phyloP scores from a whole-genome alignment of 805 yeast species.

The Starmera pachycereana region DNA sequence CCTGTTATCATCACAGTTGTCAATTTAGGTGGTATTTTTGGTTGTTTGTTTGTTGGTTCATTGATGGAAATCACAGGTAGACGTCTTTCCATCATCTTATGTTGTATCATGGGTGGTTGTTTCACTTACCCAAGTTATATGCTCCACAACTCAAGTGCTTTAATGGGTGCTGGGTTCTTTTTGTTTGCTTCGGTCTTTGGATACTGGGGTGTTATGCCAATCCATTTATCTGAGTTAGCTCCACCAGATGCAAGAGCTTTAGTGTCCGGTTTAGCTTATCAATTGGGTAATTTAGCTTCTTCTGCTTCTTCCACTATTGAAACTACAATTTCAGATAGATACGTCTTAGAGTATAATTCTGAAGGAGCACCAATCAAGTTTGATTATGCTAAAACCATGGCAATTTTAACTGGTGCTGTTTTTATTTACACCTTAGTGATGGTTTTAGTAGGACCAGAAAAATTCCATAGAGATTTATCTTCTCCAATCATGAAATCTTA shows the following conservation, averaged over 20 bases:
- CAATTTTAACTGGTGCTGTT: slow-evolving; percentile 58
- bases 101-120: slow-evolving; percentile 48
- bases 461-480: slow-evolving; percentile 27
- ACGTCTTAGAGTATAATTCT: slow-evolving; percentile 35
- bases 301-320: slow-evolving; percentile 68
- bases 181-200: slow-evolving; percentile 59
- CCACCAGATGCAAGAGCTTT: slow-evolving; percentile 57
- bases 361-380: slow-evolving; percentile 19
- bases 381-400: slow-evolving; percentile 62
- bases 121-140: slow-evolving; percentile 51
- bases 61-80: slow-evolving; percentile 52
- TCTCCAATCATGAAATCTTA: slow-evolving; percentile 22
- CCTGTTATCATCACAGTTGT: slow-evolving; percentile 56
- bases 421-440: slow-evolving; percentile 41
- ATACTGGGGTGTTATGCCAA: slow-evolving; percentile 65
- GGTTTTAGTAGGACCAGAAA: slow-evolving; percentile 50
- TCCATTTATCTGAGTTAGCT: slow-evolving; percentile 54
- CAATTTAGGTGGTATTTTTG: slow-evolving; percentile 56
- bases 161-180: slow-evolving; percentile 54
- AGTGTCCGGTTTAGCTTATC: slow-evolving; percentile 54
- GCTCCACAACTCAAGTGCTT: slow-evolving; percentile 26
- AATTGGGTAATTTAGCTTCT: slow-evolving; percentile 63
- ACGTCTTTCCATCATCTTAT: slow-evolving; percentile 41
- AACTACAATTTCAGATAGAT: slow-evolving; percentile 47
- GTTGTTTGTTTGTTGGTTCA: slow-evolving; percentile 52